A percentile compares a stretch with the other conserved stretches of the same genome.
Conservation (phyloP, 1,139 yeast species). For the Torulaspora globosa region DNA sequence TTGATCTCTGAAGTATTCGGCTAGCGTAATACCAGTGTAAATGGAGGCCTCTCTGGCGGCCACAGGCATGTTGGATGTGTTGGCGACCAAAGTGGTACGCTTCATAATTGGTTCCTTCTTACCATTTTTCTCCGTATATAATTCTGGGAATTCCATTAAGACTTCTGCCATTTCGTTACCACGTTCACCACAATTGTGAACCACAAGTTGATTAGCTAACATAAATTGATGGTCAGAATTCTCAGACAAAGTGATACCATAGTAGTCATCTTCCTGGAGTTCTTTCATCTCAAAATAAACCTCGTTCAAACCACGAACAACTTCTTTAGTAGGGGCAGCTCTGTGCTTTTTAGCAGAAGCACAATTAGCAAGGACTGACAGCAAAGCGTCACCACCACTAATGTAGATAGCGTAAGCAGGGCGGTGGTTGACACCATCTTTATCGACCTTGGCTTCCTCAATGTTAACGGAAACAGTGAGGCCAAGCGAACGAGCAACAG, state of each 20-base stretch:
- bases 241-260: constrained; percentile 41
- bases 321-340: constrained; percentile 7
- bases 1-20: constrained; percentile 99
- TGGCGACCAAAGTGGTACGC: constrained; percentile 97
- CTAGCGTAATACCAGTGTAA: constrained; percentile 96
- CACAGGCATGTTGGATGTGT: constrained; percentile 99
- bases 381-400: constrained; percentile 24
- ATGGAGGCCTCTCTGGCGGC: constrained; percentile 99
- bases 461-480: constrained; percentile 29
- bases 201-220: constrained; percentile 40
- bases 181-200: constrained; percentile 70
- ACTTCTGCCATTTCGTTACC: constrained; percentile 99
- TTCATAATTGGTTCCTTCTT: constrained; percentile 98
- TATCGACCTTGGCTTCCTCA: constrained; percentile 4
- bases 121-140: constrained; percentile 84
- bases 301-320: constrained; percentile 8
- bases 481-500: constrained; percentile 43
- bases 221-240: constrained; percentile 43
- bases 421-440: constrained; percentile 5
- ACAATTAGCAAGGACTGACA: constrained; percentile 31
- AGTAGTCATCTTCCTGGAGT: constrained; percentile 37
- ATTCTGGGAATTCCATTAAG: constrained; percentile 98
- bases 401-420: constrained; percentile 16
- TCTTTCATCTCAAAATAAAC: constrained; percentile 36
- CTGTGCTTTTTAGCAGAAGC: constrained; percentile 21